Base-by-base conservation (phyloP, 2,329 filamentous ascomycete species). In the Dactylonectria macrodidyma region DNA sequence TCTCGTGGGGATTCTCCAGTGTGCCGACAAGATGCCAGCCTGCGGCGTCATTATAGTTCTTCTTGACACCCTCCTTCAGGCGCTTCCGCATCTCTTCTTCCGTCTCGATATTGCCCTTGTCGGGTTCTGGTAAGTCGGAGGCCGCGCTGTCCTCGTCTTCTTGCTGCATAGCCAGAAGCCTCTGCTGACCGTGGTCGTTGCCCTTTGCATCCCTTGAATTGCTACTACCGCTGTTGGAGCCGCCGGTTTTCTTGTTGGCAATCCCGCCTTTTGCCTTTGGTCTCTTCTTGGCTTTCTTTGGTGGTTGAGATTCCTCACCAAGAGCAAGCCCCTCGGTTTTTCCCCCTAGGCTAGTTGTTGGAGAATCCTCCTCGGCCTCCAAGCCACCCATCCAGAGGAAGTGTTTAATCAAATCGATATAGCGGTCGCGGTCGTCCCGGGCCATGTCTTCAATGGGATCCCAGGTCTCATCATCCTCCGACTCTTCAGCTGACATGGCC, bases 21-120 rank as follows among this genome's bases (percentile, higher is more conserved):
- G 74, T 77, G 1, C 77, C 77, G 10, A 78, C 55, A 0, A 78
- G 26, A 19, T 76, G 71, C 33, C 71, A 65, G 0, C 75, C 75
- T 59, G 56, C 67, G 0, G 62, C 5, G 2, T 67, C 57, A 0
- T 75, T 65, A 1, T 67, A 36, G 22, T 78, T 77, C 63, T 77
- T 78, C 62, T 77, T 68, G 36, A 73, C 74, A 1, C 77, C 76
- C 44, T 78, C 52, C 0, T 68, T 74, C 2, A 78, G 34, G 1
- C 66, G 75, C 30, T 75, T 71, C 10, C 74, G 73, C 73, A 78
- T 77, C 41, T 78, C 77, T 2, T 60, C 67, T 38, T 78, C 77
- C 0, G 75, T 76, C 51, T 78, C 77, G 1, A 78, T 78, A 22
- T 72, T 76, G 5, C 59, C 72, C 47, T 73, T 77, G n/a, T 78